Conservation (phyloP, 1,139 yeast species). For the Kodamaea sp. region DNA sequence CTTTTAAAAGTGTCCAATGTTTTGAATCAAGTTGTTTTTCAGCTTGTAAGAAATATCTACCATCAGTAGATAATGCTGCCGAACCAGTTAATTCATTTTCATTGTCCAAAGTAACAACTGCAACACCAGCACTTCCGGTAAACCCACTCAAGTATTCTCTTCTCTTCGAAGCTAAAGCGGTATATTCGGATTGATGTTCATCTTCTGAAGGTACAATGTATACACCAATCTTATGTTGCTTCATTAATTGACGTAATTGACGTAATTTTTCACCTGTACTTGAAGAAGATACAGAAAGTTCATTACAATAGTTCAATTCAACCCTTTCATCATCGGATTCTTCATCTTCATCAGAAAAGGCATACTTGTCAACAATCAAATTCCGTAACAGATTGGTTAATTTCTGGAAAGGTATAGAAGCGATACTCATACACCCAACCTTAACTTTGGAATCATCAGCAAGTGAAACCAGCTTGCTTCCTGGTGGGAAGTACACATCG, state of each 20-base stretch:
- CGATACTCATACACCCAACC: neutral
- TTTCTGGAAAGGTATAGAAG: conserved; percentile 1
- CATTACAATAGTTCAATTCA: conserved; percentile 13
- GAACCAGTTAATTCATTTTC: conserved; percentile 29
- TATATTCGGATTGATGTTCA: conserved; percentile 55
- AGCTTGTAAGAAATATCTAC: conserved; percentile 52
- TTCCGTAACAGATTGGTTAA: conserved; percentile 1
- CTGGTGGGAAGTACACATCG: conserved; percentile 1
- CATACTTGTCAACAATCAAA: conserved; percentile 1
- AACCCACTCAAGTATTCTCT: conserved; percentile 51
- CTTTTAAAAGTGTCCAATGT: conserved; percentile 38
- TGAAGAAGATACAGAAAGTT: conserved; percentile 10
- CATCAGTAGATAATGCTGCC: conserved; percentile 54
- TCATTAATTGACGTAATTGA: conserved; percentile 40
- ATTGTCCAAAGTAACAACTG: conserved; percentile 44
- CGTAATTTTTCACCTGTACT: conserved; percentile 24
- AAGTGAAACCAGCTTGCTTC: conserved; percentile 5
- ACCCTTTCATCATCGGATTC: conserved; percentile 24
- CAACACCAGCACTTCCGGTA: conserved; percentile 57
- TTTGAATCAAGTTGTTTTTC: conserved; percentile 35
- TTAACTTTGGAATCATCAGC: conserved; percentile 1
- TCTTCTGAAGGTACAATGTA: conserved; percentile 59
- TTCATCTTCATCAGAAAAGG: conserved; percentile 11
- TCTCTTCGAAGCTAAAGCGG: conserved; percentile 49
- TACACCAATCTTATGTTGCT: conserved; percentile 39